phyloP scores from a whole-genome alignment of 2,329 filamentous ascomycete species.

The Botrytis squamosa region DNA sequence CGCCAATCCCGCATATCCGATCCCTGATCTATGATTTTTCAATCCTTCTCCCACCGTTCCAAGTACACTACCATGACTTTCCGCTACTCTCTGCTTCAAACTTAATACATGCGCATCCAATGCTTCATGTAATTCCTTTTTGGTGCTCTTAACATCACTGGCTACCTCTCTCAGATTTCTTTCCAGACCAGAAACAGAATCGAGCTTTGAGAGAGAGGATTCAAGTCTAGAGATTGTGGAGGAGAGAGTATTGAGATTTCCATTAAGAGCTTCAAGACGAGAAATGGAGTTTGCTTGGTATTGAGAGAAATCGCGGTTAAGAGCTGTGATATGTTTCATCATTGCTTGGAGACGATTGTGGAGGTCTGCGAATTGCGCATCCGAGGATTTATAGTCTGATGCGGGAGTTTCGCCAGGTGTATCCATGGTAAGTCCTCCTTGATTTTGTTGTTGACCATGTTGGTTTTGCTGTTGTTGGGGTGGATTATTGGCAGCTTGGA shows the following conservation, averaged over 20 bases:
- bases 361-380: slow-evolving; percentile 75
- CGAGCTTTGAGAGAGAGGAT: slow-evolving; percentile 43
- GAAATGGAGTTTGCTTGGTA: slow-evolving; percentile 53
- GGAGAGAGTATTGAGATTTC: slow-evolving; percentile 20
- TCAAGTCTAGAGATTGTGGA: slow-evolving; percentile 26
- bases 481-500: slow-evolving; percentile 23
- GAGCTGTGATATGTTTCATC: slow-evolving; percentile 64
- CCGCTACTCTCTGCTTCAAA: slow-evolving; percentile 30
- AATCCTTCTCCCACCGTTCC: slow-evolving; percentile 23
- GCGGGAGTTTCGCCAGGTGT: slow-evolving; percentile 43
- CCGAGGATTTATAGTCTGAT: slow-evolving; percentile 45
- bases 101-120: slow-evolving; percentile 31
- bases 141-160: slow-evolving; percentile 57
- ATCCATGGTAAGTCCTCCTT: slow-evolving; percentile 33
- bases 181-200: slow-evolving; percentile 47
- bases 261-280: slow-evolving; percentile 26
- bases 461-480: slow-evolving; percentile 40
- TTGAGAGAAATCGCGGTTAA: slow-evolving; percentile 57
- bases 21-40: slow-evolving; percentile 13
- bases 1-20: slow-evolving; percentile 21
- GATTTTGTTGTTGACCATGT: slow-evolving; percentile 21
- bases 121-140: slow-evolving; percentile 46
- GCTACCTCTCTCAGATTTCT: slow-evolving; percentile 53
- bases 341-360: slow-evolving; percentile 78
- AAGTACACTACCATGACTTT: slow-evolving; percentile 30